Evolutionary conservation across 805 yeast species (phyloP).

Genomic region (Debaryomyces tyrocola): DNA sequence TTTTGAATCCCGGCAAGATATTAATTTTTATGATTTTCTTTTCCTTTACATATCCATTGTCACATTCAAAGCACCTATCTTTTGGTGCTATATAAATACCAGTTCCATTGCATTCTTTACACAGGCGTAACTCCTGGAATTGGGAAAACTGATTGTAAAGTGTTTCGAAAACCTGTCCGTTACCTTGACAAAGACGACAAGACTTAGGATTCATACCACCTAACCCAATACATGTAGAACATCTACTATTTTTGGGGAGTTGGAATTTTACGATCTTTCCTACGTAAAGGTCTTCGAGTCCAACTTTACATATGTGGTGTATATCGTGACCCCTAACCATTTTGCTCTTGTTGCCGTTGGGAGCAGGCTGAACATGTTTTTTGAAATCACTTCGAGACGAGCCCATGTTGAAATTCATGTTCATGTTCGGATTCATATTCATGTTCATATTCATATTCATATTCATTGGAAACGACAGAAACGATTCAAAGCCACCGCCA

Average conservation of each 20-base stretch:
- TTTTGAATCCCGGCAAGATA: constrained; percentile 56
- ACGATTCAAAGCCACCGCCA: constrained; percentile 7
- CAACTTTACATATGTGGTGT: constrained; percentile 51
- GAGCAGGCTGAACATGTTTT: constrained; percentile 22
- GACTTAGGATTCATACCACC: constrained; percentile 46
- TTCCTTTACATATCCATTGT: constrained; percentile 46
- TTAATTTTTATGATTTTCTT: constrained; percentile 51
- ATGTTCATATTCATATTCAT: constrained; percentile 3
- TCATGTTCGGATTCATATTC: constrained; percentile 2
- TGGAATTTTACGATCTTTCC: constrained; percentile 60
- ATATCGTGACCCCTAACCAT: constrained; percentile 52
- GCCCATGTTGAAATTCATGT: constrained; percentile 2
- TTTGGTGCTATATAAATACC: constrained; percentile 24
- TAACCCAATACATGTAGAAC: constrained; percentile 50
- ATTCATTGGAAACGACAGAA: constrained; percentile 8
- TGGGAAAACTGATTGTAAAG: constrained; percentile 42
- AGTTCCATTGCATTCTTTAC: constrained; percentile 35
- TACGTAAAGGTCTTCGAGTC: constrained; percentile 54
- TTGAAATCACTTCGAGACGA: constrained; percentile 5
- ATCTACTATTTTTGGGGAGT: constrained; percentile 49
- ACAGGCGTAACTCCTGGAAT: constrained; percentile 34
- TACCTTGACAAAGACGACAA: constrained; percentile 44
- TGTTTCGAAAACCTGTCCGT: constrained; percentile 47
- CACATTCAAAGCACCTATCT: constrained; percentile 27
- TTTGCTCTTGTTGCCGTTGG: constrained; percentile 6